Evolutionary conservation across 768 basidiomycete genomes (phyloP), one percentile per base, ranked within the genome.

Genomic region (Leucocoprinus sp.): DNA sequence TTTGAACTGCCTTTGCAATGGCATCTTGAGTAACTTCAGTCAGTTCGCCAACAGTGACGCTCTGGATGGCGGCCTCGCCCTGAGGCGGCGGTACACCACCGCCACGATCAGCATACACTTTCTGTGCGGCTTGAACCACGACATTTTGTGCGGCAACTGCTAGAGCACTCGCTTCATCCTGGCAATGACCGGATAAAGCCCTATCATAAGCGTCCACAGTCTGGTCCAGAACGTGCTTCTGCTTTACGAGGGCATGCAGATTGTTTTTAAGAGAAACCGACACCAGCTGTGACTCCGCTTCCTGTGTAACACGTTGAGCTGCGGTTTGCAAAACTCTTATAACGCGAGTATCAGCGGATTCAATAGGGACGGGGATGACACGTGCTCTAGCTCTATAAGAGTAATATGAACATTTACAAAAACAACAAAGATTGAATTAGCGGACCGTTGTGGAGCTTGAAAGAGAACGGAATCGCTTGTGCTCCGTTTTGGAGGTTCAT

Each of bases 71-170:
- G 14, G 66, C 62, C 21, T 47, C 45, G 8, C 61, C 61, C 54
- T 69, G 66, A 18, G 64, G 60, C 36, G 63, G 69, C 41, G 62
- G 62, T 12, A 62, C 53, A 9, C 65, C 65, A 15, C 67, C 54
- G 37, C 72, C 64, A 39, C 69, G 69, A 56, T 74, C 70, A 26
- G 73, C 72, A 27, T 74, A 66, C 4, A 73, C 71, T 12, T 82
- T 75, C 57, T 87, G 81, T 19, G 88, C 87, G 21, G 88, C 88
- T 56, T 85, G 80, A 26, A 87, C 70, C 37, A 91, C 88, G 45
- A 90, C 82, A 49, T 86, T 80, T 54, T 86, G 84, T 14, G 85
- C 87, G 3, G 86, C 87, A 9, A 77, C 79, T 4, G 83, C 84
- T 48, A 89, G 70, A 56, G 76, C 62, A 57, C 80, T 62, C 63